phyloP scores from a whole-genome alignment of 139 green algal species.

The Nannochloris sp. region DNA sequence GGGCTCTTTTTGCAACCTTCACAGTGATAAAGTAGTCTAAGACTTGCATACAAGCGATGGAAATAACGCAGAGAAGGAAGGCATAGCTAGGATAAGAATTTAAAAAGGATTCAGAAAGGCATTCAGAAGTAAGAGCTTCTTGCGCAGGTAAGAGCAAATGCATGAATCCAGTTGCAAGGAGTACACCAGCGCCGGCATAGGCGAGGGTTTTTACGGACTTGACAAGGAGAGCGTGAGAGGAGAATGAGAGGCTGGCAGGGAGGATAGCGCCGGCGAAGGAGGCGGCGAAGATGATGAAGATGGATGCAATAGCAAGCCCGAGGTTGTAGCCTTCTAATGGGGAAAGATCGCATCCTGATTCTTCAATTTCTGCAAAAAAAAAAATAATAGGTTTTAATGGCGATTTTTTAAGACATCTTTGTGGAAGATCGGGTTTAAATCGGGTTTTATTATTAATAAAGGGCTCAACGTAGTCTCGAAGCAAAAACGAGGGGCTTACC shows the following conservation, averaged over 20 bases:
- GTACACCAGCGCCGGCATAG: slow-evolving; percentile 9
- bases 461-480: too few species aligned
- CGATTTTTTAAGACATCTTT: too few species aligned
- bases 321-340: neutral
- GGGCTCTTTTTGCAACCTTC: too few species aligned
- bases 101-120: slow-evolving; percentile 21
- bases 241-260: neutral
- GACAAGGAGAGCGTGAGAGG: neutral
- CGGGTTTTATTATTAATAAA: too few species aligned
- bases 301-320: neutral
- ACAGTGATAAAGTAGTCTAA: slow-evolving; percentile 11
- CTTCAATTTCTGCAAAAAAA: too few species aligned
- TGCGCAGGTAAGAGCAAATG: slow-evolving; percentile 41
- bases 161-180: slow-evolving; percentile 39
- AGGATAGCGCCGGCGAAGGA: slow-evolving; percentile 2
- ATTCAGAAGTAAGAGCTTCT: slow-evolving; percentile 13
- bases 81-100: slow-evolving; percentile 31
- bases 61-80: slow-evolving; percentile 14
- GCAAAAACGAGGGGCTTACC: too few species aligned
- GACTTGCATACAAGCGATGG: slow-evolving; percentile 27
- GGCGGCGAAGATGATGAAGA: slow-evolving; percentile 5
- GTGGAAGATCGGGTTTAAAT: too few species aligned
- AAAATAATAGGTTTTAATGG: too few species aligned
- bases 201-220: neutral
- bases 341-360: neutral